Evolutionary conservation across 1,139 yeast species (phyloP).

Genomic region (Lodderomyces oxycetoniae): DNA sequence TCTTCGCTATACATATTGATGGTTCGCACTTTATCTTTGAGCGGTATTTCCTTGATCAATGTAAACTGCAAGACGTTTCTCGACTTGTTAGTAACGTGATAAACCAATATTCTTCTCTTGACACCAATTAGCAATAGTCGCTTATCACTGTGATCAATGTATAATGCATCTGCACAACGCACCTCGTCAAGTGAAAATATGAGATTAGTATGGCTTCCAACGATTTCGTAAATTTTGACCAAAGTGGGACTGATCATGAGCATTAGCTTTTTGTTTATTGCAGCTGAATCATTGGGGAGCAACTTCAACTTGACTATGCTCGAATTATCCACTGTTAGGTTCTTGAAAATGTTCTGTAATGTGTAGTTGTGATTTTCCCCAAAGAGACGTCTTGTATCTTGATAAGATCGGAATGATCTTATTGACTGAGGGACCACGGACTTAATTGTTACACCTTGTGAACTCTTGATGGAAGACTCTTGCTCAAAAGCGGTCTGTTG

Average conservation of each 20-base stretch:
- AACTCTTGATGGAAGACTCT: conserved; percentile 1
- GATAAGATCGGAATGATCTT: conserved; percentile 21
- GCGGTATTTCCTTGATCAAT: conserved; percentile 21
- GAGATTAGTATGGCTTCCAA: conserved; percentile 33
- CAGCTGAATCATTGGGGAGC: conserved; percentile 13
- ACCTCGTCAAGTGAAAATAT: conserved; percentile 30
- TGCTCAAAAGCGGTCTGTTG: not conserved
- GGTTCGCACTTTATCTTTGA: conserved; percentile 26
- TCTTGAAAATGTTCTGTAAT: conserved; percentile 17
- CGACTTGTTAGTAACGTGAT: conserved; percentile 26
- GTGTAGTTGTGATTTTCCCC: conserved; percentile 9
- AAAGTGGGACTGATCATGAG: conserved; percentile 24
- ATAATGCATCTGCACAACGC: conserved; percentile 11
- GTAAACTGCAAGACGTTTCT: conserved; percentile 30
- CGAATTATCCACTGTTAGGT: conserved; percentile 20
- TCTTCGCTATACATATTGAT: conserved; percentile 15
- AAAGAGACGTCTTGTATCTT: conserved; percentile 17
- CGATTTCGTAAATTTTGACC: conserved; percentile 30
- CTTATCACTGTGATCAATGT: conserved; percentile 16
- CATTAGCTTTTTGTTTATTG: conserved; percentile 20
- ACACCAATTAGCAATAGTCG: conserved; percentile 27
- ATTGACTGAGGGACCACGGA: conserved; percentile 9
- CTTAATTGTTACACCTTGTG: not conserved
- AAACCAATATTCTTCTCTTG: conserved; percentile 29
- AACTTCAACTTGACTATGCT: conserved; percentile 20